Percentiles rank a stretch among this genome's conserved stretches.
Evolutionary conservation across 1,284 basidiomycete species (phyloP).

Genomic region (Irpex sp.): DNA sequence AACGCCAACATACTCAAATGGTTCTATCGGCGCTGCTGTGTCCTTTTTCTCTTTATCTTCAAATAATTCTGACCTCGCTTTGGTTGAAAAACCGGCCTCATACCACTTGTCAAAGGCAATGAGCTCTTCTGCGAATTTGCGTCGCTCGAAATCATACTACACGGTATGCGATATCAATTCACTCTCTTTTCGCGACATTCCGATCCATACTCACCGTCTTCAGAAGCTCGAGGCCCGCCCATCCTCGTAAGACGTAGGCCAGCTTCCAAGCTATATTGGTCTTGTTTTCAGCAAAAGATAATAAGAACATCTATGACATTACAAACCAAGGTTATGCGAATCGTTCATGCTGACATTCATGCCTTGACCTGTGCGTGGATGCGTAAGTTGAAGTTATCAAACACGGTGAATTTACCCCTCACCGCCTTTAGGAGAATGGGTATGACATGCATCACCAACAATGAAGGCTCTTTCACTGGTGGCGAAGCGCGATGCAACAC

Average conservation of each 20-base stretch:
- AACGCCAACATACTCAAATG: conserved; percentile 42
- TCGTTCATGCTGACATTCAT: conserved; percentile 83
- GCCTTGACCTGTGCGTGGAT: conserved; percentile 42
- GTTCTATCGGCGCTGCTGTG: conserved; percentile 65
- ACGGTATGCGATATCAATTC: not conserved
- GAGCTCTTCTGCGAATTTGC: conserved; percentile 72
- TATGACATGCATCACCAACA: conserved; percentile 79
- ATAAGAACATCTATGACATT: not conserved
- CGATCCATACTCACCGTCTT: conserved; percentile 53
- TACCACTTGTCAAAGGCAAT: conserved; percentile 79
- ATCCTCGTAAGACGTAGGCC: conserved; percentile 53
- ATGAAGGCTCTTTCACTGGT: conserved; percentile 72
- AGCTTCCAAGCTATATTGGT: conserved; percentile 8
- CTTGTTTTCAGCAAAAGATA: not conserved
- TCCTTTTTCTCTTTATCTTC: conserved; percentile 38
- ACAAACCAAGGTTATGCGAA: conserved; percentile 66
- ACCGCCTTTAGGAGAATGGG: conserved; percentile 77
- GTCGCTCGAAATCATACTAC: conserved; percentile 69
- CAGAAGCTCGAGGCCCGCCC: conserved; percentile 61
- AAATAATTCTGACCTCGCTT: conserved; percentile 31
- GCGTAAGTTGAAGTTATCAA: not conserved
- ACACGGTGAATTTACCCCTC: conserved; percentile 25
- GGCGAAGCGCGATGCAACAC: conserved; percentile 67
- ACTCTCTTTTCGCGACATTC: not conserved
- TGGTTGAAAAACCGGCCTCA: conserved; percentile 60